Evolutionary conservation across 2,329 filamentous ascomycete genomes (phyloP).

Genomic region (Penicillium sp.): DNA sequence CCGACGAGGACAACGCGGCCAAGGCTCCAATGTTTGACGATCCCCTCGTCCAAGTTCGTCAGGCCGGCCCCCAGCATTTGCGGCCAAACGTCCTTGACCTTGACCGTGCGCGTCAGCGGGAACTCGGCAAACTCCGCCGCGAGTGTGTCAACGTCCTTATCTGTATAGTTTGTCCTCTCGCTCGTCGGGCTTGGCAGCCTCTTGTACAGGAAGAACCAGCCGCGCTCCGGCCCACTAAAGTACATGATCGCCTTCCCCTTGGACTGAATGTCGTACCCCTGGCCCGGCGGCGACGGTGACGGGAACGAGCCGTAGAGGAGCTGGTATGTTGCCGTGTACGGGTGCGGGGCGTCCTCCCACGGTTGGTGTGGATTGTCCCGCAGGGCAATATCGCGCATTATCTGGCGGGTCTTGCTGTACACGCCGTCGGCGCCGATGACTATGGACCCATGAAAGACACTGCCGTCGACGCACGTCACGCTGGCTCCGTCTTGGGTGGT

Average conservation of each 20-base stretch:
- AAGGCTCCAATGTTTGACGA: constrained; percentile 42
- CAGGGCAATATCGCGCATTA: constrained; percentile 9
- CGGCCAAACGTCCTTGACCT: constrained; percentile 36
- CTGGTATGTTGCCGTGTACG: constrained; percentile 10
- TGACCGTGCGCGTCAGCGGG: constrained; percentile 30
- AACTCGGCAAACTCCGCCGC: constrained; percentile 34
- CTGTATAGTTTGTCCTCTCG: constrained; percentile 23
- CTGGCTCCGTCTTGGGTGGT: neutral
- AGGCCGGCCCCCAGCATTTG: constrained; percentile 32
- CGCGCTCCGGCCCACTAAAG: constrained; percentile 33
- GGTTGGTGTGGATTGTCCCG: neutral
- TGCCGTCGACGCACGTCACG: constrained; percentile 11
- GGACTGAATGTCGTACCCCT: constrained; percentile 18
- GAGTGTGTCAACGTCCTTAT: constrained; percentile 32
- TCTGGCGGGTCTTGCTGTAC: constrained; percentile 15
- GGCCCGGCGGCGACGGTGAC: neutral
- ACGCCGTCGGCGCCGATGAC: constrained; percentile 23
- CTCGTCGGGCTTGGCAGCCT: constrained; percentile 23
- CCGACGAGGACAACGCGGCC: constrained; percentile 44
- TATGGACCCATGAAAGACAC: constrained; percentile 9
- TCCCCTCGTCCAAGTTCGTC: constrained; percentile 44
- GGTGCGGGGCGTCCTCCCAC: neutral
- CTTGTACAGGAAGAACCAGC: constrained; percentile 43
- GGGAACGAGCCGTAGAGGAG: constrained; percentile 12
- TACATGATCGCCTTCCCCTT: constrained; percentile 33